phyloP scores from a whole-genome alignment of 345 rosid genomes.

The Acer saccharum region DNA sequence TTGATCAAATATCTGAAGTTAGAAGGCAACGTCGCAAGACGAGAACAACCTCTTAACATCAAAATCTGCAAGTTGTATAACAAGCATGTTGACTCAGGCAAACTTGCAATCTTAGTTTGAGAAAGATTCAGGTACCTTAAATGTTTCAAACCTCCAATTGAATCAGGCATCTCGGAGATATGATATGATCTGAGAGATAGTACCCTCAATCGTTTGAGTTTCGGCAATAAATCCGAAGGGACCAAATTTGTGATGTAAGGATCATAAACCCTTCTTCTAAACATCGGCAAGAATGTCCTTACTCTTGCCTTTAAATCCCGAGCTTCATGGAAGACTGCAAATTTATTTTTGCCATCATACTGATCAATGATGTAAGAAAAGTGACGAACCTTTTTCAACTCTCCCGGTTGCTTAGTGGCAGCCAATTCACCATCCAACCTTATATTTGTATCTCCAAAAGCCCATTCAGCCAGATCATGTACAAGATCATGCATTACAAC shows the following conservation, averaged over 20 bases:
- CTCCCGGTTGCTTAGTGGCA: no score
- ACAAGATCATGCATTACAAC: conserved; percentile 26
- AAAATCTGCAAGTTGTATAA: not conserved
- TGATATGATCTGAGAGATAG: not conserved
- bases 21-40: not conserved
- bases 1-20: not conserved
- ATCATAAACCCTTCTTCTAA: no score
- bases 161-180: not conserved
- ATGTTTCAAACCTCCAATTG: conserved; percentile 6
- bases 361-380: not conserved
- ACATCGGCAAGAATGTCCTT: not conserved
- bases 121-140: conserved; percentile 8
- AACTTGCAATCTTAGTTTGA: not conserved
- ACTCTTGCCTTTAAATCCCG: not conserved
- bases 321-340: not conserved
- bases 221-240: not conserved
- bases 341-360: not conserved
- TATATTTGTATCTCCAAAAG: not conserved
- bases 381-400: not conserved
- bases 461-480: conserved; percentile 7
- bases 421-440: not conserved
- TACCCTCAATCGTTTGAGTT: not conserved
- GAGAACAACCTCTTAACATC: not conserved
- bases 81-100: not conserved
- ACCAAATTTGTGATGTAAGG: no score